These are phyloP conservation scores for Hypomyces rosellus DNA, from an alignment of 2,329 filamentous ascomycete species.

Conservation along the genomic window DNA sequence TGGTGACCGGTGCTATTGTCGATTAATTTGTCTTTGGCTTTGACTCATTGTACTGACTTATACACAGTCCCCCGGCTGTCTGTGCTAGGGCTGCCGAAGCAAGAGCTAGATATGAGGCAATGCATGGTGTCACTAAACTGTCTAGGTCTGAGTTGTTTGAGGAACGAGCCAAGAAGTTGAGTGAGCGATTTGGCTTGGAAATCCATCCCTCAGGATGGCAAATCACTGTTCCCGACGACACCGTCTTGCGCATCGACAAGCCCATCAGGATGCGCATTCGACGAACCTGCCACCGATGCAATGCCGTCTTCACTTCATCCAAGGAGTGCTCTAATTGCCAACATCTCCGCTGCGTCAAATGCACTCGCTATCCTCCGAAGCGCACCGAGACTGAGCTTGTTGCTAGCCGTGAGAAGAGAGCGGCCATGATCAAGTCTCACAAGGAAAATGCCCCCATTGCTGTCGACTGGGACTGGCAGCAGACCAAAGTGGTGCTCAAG, in stretches of 20 bases:
- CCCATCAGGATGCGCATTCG: slow-evolving; percentile 72
- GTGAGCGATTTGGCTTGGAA: slow-evolving; percentile 49
- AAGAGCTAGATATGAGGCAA: slow-evolving; percentile 22
- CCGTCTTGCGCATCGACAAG: slow-evolving; percentile 62
- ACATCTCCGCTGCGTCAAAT: slow-evolving; percentile 75
- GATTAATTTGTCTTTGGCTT: neutral
- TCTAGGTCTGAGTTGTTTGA: slow-evolving; percentile 47
- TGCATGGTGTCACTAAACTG: slow-evolving; percentile 33
- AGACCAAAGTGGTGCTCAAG: slow-evolving; percentile 49
- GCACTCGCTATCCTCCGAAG: slow-evolving; percentile 66
- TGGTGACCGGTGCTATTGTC: neutral
- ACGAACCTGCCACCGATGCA: slow-evolving; percentile 75
- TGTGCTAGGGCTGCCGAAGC: slow-evolving; percentile 16
- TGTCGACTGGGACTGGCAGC: slow-evolving; percentile 40
- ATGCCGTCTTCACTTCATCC: slow-evolving; percentile 63
- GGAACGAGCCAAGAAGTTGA: slow-evolving; percentile 50
- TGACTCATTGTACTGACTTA: slow-evolving; percentile 1
- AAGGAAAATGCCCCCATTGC: slow-evolving; percentile 51
- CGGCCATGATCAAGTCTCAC: slow-evolving; percentile 46
- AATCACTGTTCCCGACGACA: slow-evolving; percentile 41
- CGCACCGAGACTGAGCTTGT: slow-evolving; percentile 50
- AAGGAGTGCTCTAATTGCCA: slow-evolving; percentile 72
- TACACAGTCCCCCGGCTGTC: neutral
- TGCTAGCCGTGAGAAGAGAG: slow-evolving; percentile 45
- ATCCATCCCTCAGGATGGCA: slow-evolving; percentile 50